Evolutionary conservation across 2,329 filamentous ascomycete genomes (phyloP).

Genomic region (Botrytis cinerea): DNA sequence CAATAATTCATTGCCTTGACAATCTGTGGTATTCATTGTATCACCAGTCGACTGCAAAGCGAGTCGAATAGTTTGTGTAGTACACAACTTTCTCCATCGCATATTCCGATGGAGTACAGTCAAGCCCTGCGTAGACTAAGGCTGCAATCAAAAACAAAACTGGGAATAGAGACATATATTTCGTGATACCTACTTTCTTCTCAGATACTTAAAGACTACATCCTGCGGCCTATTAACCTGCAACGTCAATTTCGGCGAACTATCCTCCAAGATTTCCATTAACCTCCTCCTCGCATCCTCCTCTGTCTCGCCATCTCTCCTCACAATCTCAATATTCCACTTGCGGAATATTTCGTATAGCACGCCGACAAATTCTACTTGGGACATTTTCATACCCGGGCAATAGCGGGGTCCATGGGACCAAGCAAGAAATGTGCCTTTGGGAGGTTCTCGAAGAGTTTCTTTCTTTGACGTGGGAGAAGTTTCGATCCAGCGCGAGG

Average conservation of each 20-base stretch:
- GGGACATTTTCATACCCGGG: slow-evolving; percentile 41
- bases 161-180: neutral
- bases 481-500: slow-evolving; percentile 54
- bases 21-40: neutral
- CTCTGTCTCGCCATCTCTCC: neutral
- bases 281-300: slow-evolving; percentile 24
- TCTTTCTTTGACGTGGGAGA: slow-evolving; percentile 1
- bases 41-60: neutral
- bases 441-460: slow-evolving; percentile 22
- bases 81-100: too few species aligned
- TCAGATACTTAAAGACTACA: slow-evolving; percentile 2
- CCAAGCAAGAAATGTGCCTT: slow-evolving; percentile 38
- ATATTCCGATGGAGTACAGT: too few species aligned
- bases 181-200: neutral
- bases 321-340: slow-evolving; percentile 23
- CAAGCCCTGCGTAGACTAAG: neutral
- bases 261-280: slow-evolving; percentile 26
- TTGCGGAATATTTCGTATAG: slow-evolving; percentile 24
- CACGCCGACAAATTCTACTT: slow-evolving; percentile 40
- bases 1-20: neutral
- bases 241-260: slow-evolving; percentile 25
- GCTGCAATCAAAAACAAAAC: neutral
- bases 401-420: slow-evolving; percentile 39
- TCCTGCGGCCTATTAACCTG: slow-evolving; percentile 26
- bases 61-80: too few species aligned